A percentile compares a stretch with the other conserved stretches of the same genome.
These are phyloP conservation scores for Calonectria hawksworthii DNA, from an alignment of 2,329 filamentous ascomycete species.

Conservation along the genomic window DNA sequence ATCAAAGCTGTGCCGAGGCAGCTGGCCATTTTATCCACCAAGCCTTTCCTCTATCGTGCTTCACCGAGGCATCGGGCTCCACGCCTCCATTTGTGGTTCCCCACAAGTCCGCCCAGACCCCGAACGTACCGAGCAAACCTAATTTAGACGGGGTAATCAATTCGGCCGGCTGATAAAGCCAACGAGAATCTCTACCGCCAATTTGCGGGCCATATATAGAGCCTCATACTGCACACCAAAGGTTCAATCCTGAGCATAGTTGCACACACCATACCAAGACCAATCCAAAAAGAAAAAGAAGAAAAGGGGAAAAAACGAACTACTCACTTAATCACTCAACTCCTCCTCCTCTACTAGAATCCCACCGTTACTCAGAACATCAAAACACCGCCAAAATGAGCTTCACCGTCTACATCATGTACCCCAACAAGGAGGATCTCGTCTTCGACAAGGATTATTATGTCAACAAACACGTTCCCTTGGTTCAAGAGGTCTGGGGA, in stretches of 20 bases:
- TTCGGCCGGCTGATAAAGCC: not conserved
- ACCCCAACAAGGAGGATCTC: not conserved
- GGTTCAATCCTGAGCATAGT: not conserved
- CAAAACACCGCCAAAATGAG: slow-evolving; percentile 1
- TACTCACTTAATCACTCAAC: not conserved
- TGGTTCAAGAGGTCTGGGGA: not conserved
- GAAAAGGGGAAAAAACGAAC: not conserved
- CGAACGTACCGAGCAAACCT: not conserved
- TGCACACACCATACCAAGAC: not conserved
- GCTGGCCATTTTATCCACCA: not conserved
- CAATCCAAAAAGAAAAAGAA: not conserved
- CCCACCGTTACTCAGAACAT: not conserved
- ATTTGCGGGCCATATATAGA: not conserved
- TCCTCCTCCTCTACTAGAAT: not conserved
- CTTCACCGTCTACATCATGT: not conserved
- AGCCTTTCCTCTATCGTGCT: not conserved
- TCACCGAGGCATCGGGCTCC: not conserved
- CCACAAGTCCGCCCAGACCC: not conserved
- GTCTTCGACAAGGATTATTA: slow-evolving; percentile 6
- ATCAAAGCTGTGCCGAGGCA: not conserved
- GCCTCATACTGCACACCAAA: not conserved
- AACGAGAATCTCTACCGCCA: not conserved
- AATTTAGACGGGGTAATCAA: not conserved
- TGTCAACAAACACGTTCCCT: not conserved
- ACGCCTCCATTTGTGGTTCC: not conserved